Percentiles rank a stretch among this genome's conserved stretches.
phyloP scores from a whole-genome alignment of 2,329 filamentous ascomycete genomes.

The Cladosporium sp. region DNA sequence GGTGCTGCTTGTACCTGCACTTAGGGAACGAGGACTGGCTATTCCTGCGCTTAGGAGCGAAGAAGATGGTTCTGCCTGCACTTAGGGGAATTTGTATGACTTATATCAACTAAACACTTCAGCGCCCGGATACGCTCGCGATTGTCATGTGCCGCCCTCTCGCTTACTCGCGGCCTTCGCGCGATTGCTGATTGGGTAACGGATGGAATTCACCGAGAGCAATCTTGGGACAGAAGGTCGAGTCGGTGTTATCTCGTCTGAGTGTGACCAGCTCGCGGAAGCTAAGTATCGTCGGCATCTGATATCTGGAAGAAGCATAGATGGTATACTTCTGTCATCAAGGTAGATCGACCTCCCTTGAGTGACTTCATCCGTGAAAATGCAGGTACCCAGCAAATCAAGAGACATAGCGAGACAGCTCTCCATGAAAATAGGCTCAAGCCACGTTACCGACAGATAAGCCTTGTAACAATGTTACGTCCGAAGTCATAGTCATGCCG shows the following conservation, averaged over 20 bases:
- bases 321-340: slow-evolving; percentile 1
- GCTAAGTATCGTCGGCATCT: background rate
- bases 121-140: slow-evolving; percentile 12
- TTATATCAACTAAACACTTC: slow-evolving; percentile 17
- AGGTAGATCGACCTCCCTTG: background rate
- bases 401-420: background rate
- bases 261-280: background rate
- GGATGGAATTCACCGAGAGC: background rate
- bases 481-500: background rate
- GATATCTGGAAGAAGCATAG: background rate
- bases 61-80: slow-evolving; percentile 15
- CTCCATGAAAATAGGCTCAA: background rate
- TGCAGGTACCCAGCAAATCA: slow-evolving; percentile 22
- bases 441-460: slow-evolving; percentile 3
- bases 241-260: background rate
- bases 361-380: background rate
- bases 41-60: slow-evolving; percentile 22
- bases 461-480: background rate
- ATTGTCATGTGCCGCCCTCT: slow-evolving; percentile 12
- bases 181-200: slow-evolving; percentile 16
- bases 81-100: slow-evolving; percentile 22
- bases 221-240: background rate
- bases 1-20: slow-evolving; percentile 19
- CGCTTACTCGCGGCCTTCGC: slow-evolving; percentile 21
- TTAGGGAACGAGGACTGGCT: slow-evolving; percentile 19